Evolutionary conservation across 257 asterid species (phyloP).

Genomic region (Fraxinus quadrangulata): DNA sequence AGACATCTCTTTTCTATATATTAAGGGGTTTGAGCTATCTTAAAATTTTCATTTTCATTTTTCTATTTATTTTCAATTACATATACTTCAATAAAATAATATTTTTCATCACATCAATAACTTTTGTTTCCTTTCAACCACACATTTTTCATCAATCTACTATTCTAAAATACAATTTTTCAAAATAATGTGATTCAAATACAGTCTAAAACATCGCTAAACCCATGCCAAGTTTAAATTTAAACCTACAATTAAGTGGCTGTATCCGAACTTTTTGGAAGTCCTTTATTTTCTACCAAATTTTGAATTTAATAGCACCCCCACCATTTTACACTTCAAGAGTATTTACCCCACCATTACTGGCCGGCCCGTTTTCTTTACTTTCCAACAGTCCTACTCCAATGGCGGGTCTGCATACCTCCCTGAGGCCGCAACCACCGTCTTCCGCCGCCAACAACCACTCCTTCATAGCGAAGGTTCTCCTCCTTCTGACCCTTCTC

Average conservation of each 20-base stretch:
- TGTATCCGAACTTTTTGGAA: not conserved
- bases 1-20: no score
- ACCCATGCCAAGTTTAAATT: no score
- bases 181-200: no score
- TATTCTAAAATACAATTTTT: no score
- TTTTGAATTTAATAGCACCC: not conserved
- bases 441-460: constrained; percentile 40
- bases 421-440: constrained; percentile 51
- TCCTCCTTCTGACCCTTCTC: constrained; percentile 63
- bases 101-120: no score
- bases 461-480: constrained; percentile 27
- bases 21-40: no score
- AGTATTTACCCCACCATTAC: not conserved
- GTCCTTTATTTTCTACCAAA: not conserved
- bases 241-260: not conserved
- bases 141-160: no score
- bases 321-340: not conserved
- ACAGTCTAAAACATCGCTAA: no score
- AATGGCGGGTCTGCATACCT: constrained; percentile 73
- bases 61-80: no score
- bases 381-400: not conserved
- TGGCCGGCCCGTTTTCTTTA: not conserved
- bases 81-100: no score
- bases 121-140: no score
- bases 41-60: no score